Conservation (phyloP, 1,284 basidiomycete genomes). For the Cryptococcus depauperatus region DNA sequence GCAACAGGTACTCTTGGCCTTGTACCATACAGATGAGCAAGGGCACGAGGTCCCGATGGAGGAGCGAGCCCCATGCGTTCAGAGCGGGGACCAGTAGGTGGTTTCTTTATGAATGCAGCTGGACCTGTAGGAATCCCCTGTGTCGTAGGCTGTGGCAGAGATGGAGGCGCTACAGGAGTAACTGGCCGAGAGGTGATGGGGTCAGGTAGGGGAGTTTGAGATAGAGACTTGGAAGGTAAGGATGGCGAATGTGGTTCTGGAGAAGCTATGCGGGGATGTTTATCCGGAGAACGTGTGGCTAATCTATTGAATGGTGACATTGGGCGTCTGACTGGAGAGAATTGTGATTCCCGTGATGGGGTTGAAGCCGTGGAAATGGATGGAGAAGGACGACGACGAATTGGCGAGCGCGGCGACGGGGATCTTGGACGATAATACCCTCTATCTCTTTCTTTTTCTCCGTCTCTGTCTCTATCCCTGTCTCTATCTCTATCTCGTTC, state of each 20-base stretch:
- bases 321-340: conserved; percentile 8
- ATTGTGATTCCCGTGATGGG: conserved; percentile 12
- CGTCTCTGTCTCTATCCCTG: conserved; percentile 10
- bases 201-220: conserved; percentile 1
- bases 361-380: conserved; percentile 12
- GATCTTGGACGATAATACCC: conserved; percentile 6
- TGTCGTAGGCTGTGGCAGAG: neutral
- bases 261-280: neutral
- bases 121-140: neutral
- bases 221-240: conserved; percentile 1
- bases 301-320: neutral
- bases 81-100: conserved; percentile 23
- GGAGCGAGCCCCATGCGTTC: conserved; percentile 23
- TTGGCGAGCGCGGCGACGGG: conserved; percentile 14
- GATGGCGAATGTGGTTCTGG: conserved; percentile 2
- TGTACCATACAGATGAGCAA: conserved; percentile 9
- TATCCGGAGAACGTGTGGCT: neutral
- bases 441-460: too few species aligned
- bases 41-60: conserved; percentile 22
- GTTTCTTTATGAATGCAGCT: conserved; percentile 2
- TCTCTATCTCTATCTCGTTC: conserved; percentile 11
- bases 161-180: conserved; percentile 2
- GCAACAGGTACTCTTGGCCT: neutral
- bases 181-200: neutral
- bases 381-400: conserved; percentile 6